These are phyloP conservation scores for Xylaria palmicola DNA, from an alignment of 495 filamentous ascomycete genomes.

Conservation along the genomic window DNA sequence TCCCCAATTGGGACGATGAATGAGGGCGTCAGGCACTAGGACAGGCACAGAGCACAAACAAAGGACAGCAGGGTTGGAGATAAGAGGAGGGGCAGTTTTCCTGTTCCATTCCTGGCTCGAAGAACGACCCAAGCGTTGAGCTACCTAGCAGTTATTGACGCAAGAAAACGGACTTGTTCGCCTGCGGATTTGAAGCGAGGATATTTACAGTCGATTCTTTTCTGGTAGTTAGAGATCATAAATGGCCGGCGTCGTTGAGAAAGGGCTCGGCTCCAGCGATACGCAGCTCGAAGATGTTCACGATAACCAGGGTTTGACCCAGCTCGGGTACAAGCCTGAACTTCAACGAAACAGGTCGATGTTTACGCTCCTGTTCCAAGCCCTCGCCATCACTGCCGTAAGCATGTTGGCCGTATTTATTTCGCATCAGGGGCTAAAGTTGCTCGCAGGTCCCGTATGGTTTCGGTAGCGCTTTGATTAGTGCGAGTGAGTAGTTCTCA, in stretches of 20 bases:
- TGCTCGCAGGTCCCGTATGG: conserved; percentile 38
- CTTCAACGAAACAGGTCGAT: conserved; percentile 52
- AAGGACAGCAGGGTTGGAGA: neutral
- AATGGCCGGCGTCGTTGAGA: neutral
- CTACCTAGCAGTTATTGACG: no score
- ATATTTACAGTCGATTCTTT: neutral
- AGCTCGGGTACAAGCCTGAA: conserved; percentile 63
- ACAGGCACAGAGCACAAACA: neutral
- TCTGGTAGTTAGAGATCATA: neutral
- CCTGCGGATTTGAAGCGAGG: neutral
- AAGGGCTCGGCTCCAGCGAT: conserved; percentile 7
- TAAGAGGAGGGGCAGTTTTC: conserved; percentile 6
- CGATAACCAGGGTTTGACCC: conserved; percentile 52
- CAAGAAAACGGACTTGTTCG: neutral
- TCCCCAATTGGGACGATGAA: neutral
- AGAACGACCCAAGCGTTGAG: neutral
- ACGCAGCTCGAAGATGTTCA: conserved; percentile 33
- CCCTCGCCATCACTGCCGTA: conserved; percentile 45
- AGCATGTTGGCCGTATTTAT: conserved; percentile 8
- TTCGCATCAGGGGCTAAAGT: neutral
- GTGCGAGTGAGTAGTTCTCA: conserved; percentile 11
- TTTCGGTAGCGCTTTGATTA: conserved; percentile 39
- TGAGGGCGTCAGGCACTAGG: neutral
- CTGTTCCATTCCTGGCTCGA: neutral
- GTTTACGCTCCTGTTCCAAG: conserved; percentile 41